phyloP scores from a whole-genome alignment of 805 yeast species.

The Millerozyma miso region DNA sequence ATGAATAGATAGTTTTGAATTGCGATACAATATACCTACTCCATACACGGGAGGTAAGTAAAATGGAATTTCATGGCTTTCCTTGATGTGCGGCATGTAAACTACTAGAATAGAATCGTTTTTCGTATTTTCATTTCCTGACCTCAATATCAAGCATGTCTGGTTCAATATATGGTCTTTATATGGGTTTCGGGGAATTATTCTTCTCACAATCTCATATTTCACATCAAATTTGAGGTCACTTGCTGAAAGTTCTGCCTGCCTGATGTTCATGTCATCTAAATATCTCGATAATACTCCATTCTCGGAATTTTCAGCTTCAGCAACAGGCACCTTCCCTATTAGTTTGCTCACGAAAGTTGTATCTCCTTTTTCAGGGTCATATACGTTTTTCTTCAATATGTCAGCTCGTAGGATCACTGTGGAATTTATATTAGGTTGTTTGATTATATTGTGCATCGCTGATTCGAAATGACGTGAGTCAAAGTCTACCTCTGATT shows the following conservation, averaged over 20 bases:
- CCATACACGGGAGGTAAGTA: constrained; percentile 84
- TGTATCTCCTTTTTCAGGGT: constrained; percentile 28
- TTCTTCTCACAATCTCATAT: constrained; percentile 66
- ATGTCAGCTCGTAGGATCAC: constrained; percentile 88
- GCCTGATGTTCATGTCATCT: constrained; percentile 28
- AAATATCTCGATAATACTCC: constrained; percentile 29
- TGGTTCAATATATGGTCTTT: constrained; percentile 82
- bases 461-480: constrained; percentile 64
- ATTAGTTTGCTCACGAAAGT: constrained; percentile 23
- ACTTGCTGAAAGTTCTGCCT: constrained; percentile 22
- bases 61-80: constrained; percentile 66
- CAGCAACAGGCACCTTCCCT: constrained; percentile 29
- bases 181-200: constrained; percentile 88
- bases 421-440: constrained; percentile 89
- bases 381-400: constrained; percentile 46
- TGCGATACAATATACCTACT: constrained; percentile 61
- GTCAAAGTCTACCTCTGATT: constrained; percentile 44
- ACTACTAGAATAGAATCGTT: constrained; percentile 51
- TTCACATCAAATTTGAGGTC: constrained; percentile 26
- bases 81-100: constrained; percentile 71
- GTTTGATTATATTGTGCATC: constrained; percentile 71
- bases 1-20: constrained; percentile 58
- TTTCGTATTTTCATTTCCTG: constrained; percentile 11
- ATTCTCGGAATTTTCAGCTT: constrained; percentile 18
- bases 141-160: constrained; percentile 58